These are phyloP conservation scores for Piper betle DNA, from an alignment of 164 flowering plant genomes.

Conservation along the genomic window DNA sequence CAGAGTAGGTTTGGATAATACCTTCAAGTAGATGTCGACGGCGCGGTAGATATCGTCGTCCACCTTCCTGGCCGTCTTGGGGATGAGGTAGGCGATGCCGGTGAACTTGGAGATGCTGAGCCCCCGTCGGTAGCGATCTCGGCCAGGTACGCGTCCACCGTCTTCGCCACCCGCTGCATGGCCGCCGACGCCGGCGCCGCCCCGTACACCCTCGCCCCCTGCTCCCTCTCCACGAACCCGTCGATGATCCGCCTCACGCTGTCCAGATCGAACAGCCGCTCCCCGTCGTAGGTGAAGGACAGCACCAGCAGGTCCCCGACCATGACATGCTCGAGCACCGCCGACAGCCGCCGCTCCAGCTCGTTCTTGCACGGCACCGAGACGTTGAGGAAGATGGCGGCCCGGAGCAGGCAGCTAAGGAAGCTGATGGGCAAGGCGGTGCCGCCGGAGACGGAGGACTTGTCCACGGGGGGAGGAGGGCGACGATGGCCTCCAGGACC, in stretches of 20 bases:
- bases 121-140: conserved; percentile 59
- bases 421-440: conserved; percentile 61
- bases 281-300: conserved; percentile 69
- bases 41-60: conserved; percentile 90
- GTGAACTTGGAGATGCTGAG: conserved; percentile 76
- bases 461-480: conserved; percentile 69
- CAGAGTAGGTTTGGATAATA: conserved; percentile 5
- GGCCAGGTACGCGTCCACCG: conserved; percentile 56
- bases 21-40: conserved; percentile 78
- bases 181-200: conserved; percentile 25
- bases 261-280: conserved; percentile 68
- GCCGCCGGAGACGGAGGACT: conserved; percentile 45
- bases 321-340: conserved; percentile 55
- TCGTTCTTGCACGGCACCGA: conserved; percentile 41
- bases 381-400: conserved; percentile 51
- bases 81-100: conserved; percentile 68
- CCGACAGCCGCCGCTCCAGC: conserved; percentile 65
- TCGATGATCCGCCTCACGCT: conserved; percentile 66
- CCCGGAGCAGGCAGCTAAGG: conserved; percentile 71
- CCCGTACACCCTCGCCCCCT: conserved; percentile 42
- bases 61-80: conserved; percentile 50
- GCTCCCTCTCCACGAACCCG: conserved; percentile 63
- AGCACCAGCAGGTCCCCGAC: conserved; percentile 68
- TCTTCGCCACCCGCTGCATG: conserved; percentile 60
- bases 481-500: conserved; percentile 46